Conservation (phyloP, 768 basidiomycete species). For the Gelatoporia subvermispora region DNA sequence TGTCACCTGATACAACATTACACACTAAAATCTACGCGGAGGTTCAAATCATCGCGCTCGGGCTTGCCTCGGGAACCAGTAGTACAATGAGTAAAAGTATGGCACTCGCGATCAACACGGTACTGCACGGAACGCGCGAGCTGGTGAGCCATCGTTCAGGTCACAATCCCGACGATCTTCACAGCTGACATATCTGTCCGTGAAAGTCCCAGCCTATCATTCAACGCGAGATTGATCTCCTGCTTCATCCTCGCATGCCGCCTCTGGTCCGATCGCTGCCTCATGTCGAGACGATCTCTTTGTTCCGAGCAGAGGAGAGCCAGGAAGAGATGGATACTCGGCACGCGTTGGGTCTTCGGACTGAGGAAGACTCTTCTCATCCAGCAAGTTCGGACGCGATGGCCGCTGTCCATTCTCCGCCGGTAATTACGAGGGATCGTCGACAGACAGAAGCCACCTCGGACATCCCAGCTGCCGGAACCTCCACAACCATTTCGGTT, state of each 20-base stretch:
- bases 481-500: not conserved
- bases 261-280: constrained; percentile 68
- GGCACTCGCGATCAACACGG: constrained; percentile 45
- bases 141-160: not conserved
- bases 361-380: not conserved
- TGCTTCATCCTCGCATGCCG: constrained; percentile 78
- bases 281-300: constrained; percentile 52
- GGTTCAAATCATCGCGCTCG: constrained; percentile 44
- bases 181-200: not conserved
- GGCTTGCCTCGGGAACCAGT: constrained; percentile 50
- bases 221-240: constrained; percentile 45
- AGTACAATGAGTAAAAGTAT: constrained; percentile 58
- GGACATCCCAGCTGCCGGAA: not conserved
- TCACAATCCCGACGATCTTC: not conserved
- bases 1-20: constrained; percentile 50
- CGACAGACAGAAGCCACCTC: too few relatives aligned
- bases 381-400: too few relatives aligned
- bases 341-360: constrained; percentile 32
- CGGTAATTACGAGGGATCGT: not conserved
- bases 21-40: constrained; percentile 39
- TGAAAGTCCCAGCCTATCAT: constrained; percentile 1
- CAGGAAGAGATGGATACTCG: constrained; percentile 54
- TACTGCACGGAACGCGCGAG: not conserved
- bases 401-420: not conserved
- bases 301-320: constrained; percentile 60